Evolutionary conservation across 2,329 filamentous ascomycete species (phyloP).

Genomic region (Coniochaeta ligniaria): DNA sequence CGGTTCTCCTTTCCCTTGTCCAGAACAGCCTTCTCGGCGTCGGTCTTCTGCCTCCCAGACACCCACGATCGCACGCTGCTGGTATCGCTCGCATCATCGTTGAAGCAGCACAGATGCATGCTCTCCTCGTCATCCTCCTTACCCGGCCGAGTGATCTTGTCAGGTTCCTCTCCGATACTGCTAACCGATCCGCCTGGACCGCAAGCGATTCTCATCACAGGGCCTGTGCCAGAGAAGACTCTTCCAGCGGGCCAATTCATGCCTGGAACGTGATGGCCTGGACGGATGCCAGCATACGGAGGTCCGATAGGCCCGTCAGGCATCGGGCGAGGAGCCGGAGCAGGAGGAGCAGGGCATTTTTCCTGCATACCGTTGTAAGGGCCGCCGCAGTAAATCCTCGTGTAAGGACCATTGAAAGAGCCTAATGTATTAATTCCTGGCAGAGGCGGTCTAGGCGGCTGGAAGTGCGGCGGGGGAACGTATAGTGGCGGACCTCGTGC

Average conservation of each 20-base stretch:
- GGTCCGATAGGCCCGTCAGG: not conserved
- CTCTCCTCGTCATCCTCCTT: not conserved
- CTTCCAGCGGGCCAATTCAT: not conserved
- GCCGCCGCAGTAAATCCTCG: not conserved
- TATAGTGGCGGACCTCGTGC: not conserved
- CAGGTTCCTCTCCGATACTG: not conserved
- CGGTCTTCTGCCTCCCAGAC: not conserved
- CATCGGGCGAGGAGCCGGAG: not conserved
- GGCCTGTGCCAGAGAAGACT: not conserved
- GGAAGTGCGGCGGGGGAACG: not conserved
- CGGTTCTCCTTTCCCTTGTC: not conserved
- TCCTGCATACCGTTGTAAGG: not conserved
- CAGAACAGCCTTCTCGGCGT: not conserved
- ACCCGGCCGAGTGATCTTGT: not conserved
- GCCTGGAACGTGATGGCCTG: no score
- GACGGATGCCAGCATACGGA: not conserved
- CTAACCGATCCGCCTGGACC: not conserved
- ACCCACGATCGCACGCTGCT: not conserved
- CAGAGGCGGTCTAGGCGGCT: not conserved
- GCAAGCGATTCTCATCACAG: not conserved
- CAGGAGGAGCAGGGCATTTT: not conserved
- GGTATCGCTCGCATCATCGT: not conserved
- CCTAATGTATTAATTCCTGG: not conserved
- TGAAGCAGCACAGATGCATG: not conserved
- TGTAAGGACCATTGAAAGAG: not conserved